Evolutionary conservation across 805 yeast genomes (phyloP), one percentile per base, ranked within the genome.

Genomic region (Candida oleophila): DNA sequence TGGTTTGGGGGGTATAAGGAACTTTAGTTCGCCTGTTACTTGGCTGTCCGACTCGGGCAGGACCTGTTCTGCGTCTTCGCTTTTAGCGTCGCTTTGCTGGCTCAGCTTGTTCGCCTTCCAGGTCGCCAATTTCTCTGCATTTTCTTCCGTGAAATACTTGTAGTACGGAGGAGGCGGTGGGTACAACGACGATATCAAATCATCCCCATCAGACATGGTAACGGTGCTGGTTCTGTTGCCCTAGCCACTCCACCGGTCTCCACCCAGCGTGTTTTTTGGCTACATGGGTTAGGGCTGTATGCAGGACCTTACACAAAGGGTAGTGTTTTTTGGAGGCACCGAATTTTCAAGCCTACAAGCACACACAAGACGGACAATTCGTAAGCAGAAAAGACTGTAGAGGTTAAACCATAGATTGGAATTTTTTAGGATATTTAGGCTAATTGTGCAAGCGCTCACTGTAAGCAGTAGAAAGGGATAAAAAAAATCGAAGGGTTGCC

Each of bases 121-220:
- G 30, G 49, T 53, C 20, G 64, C 61, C 22, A 77, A 67, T 57
- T 73, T 75, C 18, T 64, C 69, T n/a, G 80, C 54, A 58, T 90
- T 89, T 49, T 80, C 87, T 2, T 69, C 59, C 0, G 96, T 88
- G 70, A 89, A 92, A 56, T 76, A 80, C 60, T 82, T 80, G 54
- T 81, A 78, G 59, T 81, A 89, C 7, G 87, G 87, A 7, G 99
- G 99, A 2, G 99, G 98, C 1, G 96, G 95, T 2, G 99, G 99
- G 55, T 88, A 94, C 37, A 92, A 73, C 4, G 96, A 82, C 14
- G 96, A 60, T 45, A 73, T 71, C 46, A 71, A 55, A 43, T 72
- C 73, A 38, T 64, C 73, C 9, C 16, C 14, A 3, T 42, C 45
- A 11, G 45, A 14, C 45, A 42, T 42, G 36, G 25, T 25, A 4